These are phyloP conservation scores for Dioszegia crocea DNA, from an alignment of 768 basidiomycete genomes.

Conservation along the genomic window DNA sequence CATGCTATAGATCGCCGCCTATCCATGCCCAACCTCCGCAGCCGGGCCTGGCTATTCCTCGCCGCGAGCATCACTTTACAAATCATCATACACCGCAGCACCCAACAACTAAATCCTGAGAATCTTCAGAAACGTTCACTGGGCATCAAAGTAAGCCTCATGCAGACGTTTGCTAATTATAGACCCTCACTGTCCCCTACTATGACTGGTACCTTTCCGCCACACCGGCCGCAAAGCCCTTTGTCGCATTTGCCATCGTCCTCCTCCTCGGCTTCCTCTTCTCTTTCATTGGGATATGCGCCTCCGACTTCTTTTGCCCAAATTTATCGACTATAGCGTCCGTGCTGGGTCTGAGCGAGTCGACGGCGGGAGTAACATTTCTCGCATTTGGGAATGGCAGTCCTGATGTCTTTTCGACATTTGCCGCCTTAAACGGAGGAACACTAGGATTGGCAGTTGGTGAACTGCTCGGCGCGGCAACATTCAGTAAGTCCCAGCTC, in stretches of 20 bases:
- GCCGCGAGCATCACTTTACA: slow-evolving; percentile 30
- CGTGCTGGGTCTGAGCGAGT: slow-evolving; percentile 80
- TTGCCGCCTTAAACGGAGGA: slow-evolving; percentile 78
- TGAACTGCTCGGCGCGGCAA: slow-evolving; percentile 88
- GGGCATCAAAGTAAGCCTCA: not conserved
- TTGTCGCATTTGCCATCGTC: slow-evolving; percentile 15
- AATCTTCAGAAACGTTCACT: not conserved
- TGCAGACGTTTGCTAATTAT: not conserved
- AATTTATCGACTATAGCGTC: slow-evolving; percentile 87
- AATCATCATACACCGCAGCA: slow-evolving; percentile 13
- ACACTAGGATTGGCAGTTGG: slow-evolving; percentile 90
- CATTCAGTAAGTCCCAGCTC: slow-evolving; percentile 61
- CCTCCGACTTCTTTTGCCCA: slow-evolving; percentile 95
- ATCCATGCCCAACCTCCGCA: slow-evolving; percentile 5
- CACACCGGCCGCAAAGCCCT: slow-evolving; percentile 10
- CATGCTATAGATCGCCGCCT: not conserved
- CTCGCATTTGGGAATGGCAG: slow-evolving; percentile 96
- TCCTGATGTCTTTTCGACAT: slow-evolving; percentile 93
- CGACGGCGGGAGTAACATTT: slow-evolving; percentile 92
- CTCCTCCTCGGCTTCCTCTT: slow-evolving; percentile 66
- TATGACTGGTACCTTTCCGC: slow-evolving; percentile 19
- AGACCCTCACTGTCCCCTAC: slow-evolving; percentile 21
- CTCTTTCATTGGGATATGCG: slow-evolving; percentile 88
- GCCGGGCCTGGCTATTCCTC: slow-evolving; percentile 33
- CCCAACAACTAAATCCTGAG: slow-evolving; percentile 6